These are phyloP conservation scores for Stenocarpella maydis DNA, from an alignment of 2,329 filamentous ascomycete species.

Conservation along the genomic window DNA sequence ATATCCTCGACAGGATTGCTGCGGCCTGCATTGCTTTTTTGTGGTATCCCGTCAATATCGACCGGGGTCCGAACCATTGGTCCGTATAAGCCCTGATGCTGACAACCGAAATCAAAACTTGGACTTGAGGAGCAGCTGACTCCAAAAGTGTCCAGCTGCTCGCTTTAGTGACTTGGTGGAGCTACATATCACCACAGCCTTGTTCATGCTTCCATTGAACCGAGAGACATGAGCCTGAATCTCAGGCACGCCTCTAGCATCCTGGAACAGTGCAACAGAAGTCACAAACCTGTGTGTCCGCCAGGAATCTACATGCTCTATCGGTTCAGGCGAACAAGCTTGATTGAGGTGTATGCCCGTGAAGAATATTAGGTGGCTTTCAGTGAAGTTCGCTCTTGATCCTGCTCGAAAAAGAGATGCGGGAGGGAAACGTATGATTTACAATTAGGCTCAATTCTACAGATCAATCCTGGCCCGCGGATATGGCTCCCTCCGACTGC, in stretches of 20 bases:
- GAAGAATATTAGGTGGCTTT: not conserved
- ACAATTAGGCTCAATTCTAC: constrained; percentile 29
- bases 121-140: not conserved
- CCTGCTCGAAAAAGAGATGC: not conserved
- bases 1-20: not conserved
- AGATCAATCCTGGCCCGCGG: not conserved
- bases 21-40: not conserved
- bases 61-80: not conserved
- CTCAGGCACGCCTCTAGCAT: not conserved
- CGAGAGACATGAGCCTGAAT: constrained; percentile 23
- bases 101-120: not conserved
- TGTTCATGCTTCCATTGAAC: constrained; percentile 15
- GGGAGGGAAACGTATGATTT: not conserved
- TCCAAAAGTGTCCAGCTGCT: not conserved
- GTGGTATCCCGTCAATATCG: not conserved
- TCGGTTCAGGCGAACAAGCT: not conserved
- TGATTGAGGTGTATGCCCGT: not conserved
- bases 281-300: not conserved
- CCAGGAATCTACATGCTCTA: not conserved
- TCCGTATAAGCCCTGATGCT: not conserved
- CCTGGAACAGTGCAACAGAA: not conserved
- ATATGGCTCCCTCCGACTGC: constrained; percentile 24
- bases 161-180: not conserved
- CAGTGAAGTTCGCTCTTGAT: not conserved
- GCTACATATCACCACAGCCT: not conserved